A percentile compares a stretch with the other conserved stretches of the same genome.
phyloP scores from a whole-genome alignment of 2,329 filamentous ascomycete genomes.

The Teratosphaeriaceae sp. region DNA sequence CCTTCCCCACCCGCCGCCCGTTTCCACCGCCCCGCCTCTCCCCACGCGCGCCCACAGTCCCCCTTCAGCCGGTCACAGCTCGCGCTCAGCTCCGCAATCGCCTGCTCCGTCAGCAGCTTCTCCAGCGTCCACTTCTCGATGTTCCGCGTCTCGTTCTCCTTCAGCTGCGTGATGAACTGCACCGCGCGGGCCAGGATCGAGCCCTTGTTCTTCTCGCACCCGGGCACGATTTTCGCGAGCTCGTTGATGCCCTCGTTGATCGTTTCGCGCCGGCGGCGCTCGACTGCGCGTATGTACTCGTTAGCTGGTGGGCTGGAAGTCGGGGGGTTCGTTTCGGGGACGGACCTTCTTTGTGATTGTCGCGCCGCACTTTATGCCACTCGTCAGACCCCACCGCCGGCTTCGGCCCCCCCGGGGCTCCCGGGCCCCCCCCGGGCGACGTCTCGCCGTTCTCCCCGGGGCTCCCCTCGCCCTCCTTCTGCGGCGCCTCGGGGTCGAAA shows the following conservation, averaged over 20 bases:
- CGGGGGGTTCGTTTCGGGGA: slow-evolving; percentile 6
- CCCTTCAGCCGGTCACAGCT: slow-evolving; percentile 82
- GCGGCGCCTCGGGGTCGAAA: slow-evolving; percentile 2
- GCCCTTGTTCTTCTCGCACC: slow-evolving; percentile 98
- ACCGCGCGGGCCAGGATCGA: slow-evolving; percentile 91
- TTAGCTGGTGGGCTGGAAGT: slow-evolving; percentile 5
- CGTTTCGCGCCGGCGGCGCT: slow-evolving; percentile 90
- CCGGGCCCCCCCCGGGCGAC: slow-evolving; percentile 1
- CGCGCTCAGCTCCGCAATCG: slow-evolving; percentile 77
- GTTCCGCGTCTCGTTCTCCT: slow-evolving; percentile 89
- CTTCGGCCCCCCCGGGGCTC: neutral
- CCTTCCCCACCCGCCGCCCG: slow-evolving; percentile 33
- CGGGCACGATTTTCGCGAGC: slow-evolving; percentile 92
- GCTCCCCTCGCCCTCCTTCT: slow-evolving; percentile 1
- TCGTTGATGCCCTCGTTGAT: slow-evolving; percentile 99
- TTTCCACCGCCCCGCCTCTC: slow-evolving; percentile 75
- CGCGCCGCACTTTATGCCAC: slow-evolving; percentile 95
- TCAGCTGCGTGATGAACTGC: slow-evolving; percentile 87
- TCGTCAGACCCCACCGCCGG: slow-evolving; percentile 83
- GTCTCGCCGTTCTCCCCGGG: slow-evolving; percentile 1
- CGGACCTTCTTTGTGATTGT: slow-evolving; percentile 97
- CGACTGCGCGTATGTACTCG: slow-evolving; percentile 53
- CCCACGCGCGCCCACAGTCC: slow-evolving; percentile 70
- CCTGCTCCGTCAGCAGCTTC: slow-evolving; percentile 84
- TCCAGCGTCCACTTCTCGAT: slow-evolving; percentile 91